These are phyloP conservation scores for Naganishia albida DNA, from an alignment of 1,284 basidiomycete genomes.

Conservation along the genomic window DNA sequence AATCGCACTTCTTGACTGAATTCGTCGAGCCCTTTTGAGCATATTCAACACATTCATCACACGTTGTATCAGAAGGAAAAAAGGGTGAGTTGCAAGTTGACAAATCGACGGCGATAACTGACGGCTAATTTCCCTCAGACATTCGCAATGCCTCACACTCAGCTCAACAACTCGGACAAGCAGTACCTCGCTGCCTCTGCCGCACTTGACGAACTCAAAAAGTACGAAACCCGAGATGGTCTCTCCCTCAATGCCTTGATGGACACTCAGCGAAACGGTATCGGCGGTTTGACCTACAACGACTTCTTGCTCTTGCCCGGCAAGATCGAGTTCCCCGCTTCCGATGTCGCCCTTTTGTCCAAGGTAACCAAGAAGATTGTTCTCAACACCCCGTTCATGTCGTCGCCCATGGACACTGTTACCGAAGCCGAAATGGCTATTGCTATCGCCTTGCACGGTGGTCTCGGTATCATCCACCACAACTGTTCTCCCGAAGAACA, in stretches of 20 bases:
- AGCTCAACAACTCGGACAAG: slow-evolving; percentile 17
- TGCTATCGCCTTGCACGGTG: slow-evolving; percentile 88
- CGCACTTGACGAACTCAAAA: slow-evolving; percentile 71
- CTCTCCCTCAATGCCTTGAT: slow-evolving; percentile 84
- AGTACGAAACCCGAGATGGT: slow-evolving; percentile 79
- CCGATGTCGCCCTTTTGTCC: slow-evolving; percentile 77
- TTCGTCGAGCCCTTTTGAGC: slow-evolving; percentile 19
- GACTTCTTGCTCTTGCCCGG: slow-evolving; percentile 93
- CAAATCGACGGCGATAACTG: no score
- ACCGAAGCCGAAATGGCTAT: slow-evolving; percentile 98
- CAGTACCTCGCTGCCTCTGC: slow-evolving; percentile 41
- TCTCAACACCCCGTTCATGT: slow-evolving; percentile 95
- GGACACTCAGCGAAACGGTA: slow-evolving; percentile 79
- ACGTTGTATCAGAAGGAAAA: slow-evolving; percentile 6
- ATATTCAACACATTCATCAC: not conserved
- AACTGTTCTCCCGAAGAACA: slow-evolving; percentile 87
- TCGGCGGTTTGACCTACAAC: slow-evolving; percentile 86
- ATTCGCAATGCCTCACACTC: slow-evolving; percentile 22
- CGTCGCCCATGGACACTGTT: slow-evolving; percentile 99
- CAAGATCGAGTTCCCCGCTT: slow-evolving; percentile 82
- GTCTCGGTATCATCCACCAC: slow-evolving; percentile 98
- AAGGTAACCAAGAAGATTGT: slow-evolving; percentile 87
- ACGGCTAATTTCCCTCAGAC: not conserved
- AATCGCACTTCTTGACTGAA: slow-evolving; percentile 28
- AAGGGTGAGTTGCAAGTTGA: no score